Evolutionary conservation across 2,329 filamentous ascomycete genomes (phyloP).

Genomic region (Exophiala dermatitidis): DNA sequence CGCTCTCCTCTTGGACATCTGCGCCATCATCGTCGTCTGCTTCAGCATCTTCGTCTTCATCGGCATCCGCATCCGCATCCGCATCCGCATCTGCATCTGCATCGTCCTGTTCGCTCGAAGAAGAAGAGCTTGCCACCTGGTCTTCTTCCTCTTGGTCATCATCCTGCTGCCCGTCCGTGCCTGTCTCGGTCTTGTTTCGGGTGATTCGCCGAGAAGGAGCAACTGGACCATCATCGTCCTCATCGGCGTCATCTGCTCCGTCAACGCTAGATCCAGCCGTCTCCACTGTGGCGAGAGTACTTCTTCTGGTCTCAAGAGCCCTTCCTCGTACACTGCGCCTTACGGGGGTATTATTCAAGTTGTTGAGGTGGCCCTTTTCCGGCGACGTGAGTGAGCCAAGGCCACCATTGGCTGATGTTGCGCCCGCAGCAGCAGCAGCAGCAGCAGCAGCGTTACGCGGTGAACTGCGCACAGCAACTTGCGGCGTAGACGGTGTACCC

Average conservation of each 20-base stretch:
- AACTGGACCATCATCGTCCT: not conserved
- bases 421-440: constrained; percentile 11
- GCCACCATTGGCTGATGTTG: not conserved
- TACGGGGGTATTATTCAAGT: constrained; percentile 16
- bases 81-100: not conserved
- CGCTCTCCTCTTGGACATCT: not conserved
- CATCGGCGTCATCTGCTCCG: constrained; percentile 2
- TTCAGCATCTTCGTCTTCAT: constrained; percentile 12
- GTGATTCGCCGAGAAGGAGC: not conserved
- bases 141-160: constrained; percentile 7
- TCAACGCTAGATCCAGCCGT: constrained; percentile 3
- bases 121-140: not conserved
- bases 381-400: constrained; percentile 10
- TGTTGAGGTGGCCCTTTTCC: not conserved
- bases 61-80: constrained; percentile 6
- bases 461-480: constrained; percentile 21
- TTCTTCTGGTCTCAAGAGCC: constrained; percentile 15
- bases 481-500: constrained; percentile 2
- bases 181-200: constrained; percentile 10
- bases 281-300: constrained; percentile 17
- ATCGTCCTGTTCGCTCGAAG: not conserved
- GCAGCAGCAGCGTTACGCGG: constrained; percentile 20
- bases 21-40: constrained; percentile 6
- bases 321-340: constrained; percentile 22
- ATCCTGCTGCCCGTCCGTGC: constrained; percentile 7